Base-by-base conservation (phyloP, 1,284 basidiomycete species). In the Trametes sp. region DNA sequence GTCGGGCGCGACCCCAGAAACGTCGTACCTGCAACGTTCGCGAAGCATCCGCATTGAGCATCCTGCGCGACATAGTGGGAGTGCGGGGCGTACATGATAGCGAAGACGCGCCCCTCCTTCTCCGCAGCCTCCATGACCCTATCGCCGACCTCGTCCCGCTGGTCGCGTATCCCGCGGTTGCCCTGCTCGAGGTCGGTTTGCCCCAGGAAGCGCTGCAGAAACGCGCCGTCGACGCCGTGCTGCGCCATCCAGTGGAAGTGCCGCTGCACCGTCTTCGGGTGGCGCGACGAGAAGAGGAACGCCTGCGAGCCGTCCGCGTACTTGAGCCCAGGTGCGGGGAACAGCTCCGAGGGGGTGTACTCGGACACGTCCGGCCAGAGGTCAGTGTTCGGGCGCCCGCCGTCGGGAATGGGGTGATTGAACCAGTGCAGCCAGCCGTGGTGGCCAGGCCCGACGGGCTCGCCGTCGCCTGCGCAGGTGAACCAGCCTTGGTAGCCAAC, bases 341-440 rank as follows among this genome's bases (percentile, higher is more conserved):
- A 92, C 14, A 92, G 82, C 73, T 93, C 92, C 1, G 86, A 85
- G 10, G 84, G 80, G 2, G 84, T 83, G 70, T 90, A 92, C 19
- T 83, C 83, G 6, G 89, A 89, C 1, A 85, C 80, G 66, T 93
- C 90, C 0, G 91, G 90, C 89, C 89, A 93, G 24, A 90, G 71
- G 74, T 93, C 90, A 54, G 81, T 84, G 67, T 88, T 90, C 1
- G 88, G 86, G 8, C 80, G 82, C 21, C 90, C 90, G 16, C 90
- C 91, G 26, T 83, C 76, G 1, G 85, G 80, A 6, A 93, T 79
- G 3, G 90, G 88, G 21, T 77, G 70, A 65, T 86, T 81, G 73
- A 92, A 86, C 91, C 90, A 93, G 69, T 92, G 92, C n/a, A 92
- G 78, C 91, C 90, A 93, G 33, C 90, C 90, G 67, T 92, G 89